These are phyloP conservation scores for Blepharisma japonicum DNA, from an alignment of 73 alveolate genomes.

Conservation along the genomic window DNA sequence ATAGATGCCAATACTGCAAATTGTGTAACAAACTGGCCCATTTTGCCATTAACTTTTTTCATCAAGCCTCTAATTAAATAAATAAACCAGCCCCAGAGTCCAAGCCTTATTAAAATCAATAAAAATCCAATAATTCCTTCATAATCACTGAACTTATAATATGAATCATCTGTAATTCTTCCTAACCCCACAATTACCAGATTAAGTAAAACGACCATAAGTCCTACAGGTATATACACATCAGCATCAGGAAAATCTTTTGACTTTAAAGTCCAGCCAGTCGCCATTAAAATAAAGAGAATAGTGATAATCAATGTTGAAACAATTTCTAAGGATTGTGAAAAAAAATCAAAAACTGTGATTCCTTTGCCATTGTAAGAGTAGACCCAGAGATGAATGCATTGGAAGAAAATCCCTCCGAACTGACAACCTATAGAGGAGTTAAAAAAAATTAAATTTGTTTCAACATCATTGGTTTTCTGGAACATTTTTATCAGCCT, in stretches of 20 bases:
- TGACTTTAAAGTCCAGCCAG: conserved; percentile 29
- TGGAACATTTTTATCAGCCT: neutral
- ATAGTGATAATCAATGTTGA: neutral
- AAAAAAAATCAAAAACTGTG: conserved; percentile 2
- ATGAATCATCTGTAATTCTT: conserved; percentile 28
- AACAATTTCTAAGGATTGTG: conserved; percentile 11
- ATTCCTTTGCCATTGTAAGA: conserved; percentile 31
- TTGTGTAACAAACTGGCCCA: neutral
- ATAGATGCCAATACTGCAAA: neutral
- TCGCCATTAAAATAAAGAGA: conserved; percentile 21
- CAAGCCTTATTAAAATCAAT: neutral
- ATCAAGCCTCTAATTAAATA: neutral
- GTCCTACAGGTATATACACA: conserved; percentile 4
- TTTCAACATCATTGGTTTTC: conserved; percentile 7
- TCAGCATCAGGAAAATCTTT: conserved; percentile 31
- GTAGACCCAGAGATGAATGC: conserved; percentile 9
- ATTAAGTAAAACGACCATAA: neutral
- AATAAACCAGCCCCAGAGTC: neutral
- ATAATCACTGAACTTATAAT: conserved; percentile 16
- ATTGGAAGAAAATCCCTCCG: conserved; percentile 18
- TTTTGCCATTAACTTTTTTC: neutral
- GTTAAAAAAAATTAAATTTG: neutral
- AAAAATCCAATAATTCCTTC: conserved; percentile 29
- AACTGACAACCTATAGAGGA: neutral
- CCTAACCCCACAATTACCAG: conserved; percentile 25